Evolutionary conservation across 2,329 filamentous ascomycete genomes (phyloP).

Genomic region (Cercospora sesami): DNA sequence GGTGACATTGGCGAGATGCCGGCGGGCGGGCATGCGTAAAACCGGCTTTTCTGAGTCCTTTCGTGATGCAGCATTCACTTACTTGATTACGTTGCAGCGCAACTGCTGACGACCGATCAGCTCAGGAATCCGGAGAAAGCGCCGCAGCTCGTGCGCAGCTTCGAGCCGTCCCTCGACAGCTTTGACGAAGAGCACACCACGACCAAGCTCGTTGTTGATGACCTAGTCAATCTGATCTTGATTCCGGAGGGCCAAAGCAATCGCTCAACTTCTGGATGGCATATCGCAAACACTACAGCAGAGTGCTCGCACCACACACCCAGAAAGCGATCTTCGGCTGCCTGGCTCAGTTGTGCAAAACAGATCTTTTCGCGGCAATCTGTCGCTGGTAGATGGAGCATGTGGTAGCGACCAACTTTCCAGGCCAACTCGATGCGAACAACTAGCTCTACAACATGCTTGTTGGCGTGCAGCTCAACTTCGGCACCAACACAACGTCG

Average conservation of each 20-base stretch:
- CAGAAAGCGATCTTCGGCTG: constrained; percentile 57
- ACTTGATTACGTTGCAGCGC: not conserved
- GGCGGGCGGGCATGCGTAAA: constrained; percentile 42
- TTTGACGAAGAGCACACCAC: constrained; percentile 21
- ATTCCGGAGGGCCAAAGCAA: constrained; percentile 16
- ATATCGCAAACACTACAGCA: constrained; percentile 22
- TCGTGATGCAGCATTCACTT: not conserved
- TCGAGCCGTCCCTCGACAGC: constrained; percentile 14
- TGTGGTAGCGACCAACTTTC: not conserved
- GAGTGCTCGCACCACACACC: constrained; percentile 21
- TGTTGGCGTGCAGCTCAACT: constrained; percentile 48
- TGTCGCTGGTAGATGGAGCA: not conserved
- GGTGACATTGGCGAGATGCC: constrained; percentile 37
- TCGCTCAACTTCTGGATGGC: constrained; percentile 26
- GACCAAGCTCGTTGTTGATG: constrained; percentile 22
- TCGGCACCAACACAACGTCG: constrained; percentile 40
- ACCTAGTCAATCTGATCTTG: constrained; percentile 16
- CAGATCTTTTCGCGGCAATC: constrained; percentile 44
- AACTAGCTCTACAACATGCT: constrained; percentile 37
- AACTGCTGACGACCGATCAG: constrained; percentile 12
- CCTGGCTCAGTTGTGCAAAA: constrained; percentile 53
- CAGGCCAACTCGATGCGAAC: constrained; percentile 1
- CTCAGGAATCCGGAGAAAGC: constrained; percentile 6
- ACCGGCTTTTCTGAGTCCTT: constrained; percentile 41
- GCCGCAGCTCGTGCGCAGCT: constrained; percentile 14